Percentiles rank a stretch among this genome's conserved stretches.
Evolutionary conservation across 2,329 filamentous ascomycete genomes (phyloP).

Genomic region (Decorospora gaudefroyi): DNA sequence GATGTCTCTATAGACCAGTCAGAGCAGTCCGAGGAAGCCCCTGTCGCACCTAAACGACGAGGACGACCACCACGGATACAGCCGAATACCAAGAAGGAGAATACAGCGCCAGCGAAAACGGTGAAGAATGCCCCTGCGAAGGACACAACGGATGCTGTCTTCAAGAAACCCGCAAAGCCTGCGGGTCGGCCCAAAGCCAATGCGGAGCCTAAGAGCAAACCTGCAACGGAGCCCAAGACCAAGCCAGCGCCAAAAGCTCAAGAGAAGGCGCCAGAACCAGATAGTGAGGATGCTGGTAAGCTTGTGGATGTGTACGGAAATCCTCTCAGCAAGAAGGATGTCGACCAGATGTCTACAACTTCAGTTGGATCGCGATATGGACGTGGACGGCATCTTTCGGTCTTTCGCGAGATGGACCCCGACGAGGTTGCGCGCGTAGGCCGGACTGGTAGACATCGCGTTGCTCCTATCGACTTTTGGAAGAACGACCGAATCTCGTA

Average conservation of each 20-base stretch:
- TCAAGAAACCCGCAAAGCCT: conserved; percentile 36
- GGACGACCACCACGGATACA: conserved; percentile 34
- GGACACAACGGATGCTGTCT: conserved; percentile 23
- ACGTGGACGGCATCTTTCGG: conserved; percentile 43
- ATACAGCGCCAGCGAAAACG: conserved; percentile 12
- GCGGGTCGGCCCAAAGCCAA: conserved; percentile 29
- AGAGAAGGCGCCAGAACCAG: conserved; percentile 7
- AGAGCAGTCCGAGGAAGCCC: conserved; percentile 29
- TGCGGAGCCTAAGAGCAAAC: conserved; percentile 25
- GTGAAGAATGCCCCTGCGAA: conserved; percentile 15
- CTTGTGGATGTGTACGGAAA: conserved; percentile 41
- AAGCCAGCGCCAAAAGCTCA: conserved; percentile 17
- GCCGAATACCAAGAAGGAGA: conserved; percentile 18
- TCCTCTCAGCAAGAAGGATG: conserved; percentile 39
- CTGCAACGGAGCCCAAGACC: conserved; percentile 21
- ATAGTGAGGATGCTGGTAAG: conserved; percentile 29
- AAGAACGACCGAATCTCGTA: conserved; percentile 78
- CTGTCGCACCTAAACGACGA: conserved; percentile 30
- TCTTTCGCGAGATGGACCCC: conserved; percentile 42
- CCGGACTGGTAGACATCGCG: conserved; percentile 77
- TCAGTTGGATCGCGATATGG: conserved; percentile 40
- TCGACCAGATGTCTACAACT: conserved; percentile 42
- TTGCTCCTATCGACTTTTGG: conserved; percentile 83
- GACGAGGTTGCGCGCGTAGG: conserved; percentile 34
- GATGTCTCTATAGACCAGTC: conserved; percentile 24